Evolutionary conservation across 2,329 filamentous ascomycete species (phyloP).

Genomic region (Gaeumannomyces sp.): DNA sequence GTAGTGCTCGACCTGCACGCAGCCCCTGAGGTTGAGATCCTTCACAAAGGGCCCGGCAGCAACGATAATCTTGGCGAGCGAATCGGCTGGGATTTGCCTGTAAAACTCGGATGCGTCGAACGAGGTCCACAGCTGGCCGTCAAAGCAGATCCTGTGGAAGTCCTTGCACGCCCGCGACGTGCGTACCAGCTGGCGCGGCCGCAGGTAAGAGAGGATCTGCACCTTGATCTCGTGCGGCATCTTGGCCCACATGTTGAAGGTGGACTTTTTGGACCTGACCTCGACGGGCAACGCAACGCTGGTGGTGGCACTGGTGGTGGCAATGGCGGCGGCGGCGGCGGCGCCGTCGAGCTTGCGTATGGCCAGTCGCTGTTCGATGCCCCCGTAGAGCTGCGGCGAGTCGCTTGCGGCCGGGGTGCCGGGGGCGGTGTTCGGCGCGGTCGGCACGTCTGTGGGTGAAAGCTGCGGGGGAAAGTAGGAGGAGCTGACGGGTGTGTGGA

Average conservation of each 20-base stretch:
- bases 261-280: constrained; percentile 40
- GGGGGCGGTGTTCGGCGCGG: constrained; percentile 32
- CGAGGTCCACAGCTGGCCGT: constrained; percentile 86
- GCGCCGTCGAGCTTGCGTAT: constrained; percentile 50
- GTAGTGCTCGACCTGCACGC: constrained; percentile 78
- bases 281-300: constrained; percentile 53
- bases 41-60: constrained; percentile 84
- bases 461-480: constrained; percentile 21
- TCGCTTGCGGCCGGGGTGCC: constrained; percentile 34
- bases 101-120: constrained; percentile 87
- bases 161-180: constrained; percentile 69
- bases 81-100: constrained; percentile 74
- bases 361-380: constrained; percentile 41
- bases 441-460: constrained; percentile 25
- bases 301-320: constrained; percentile 37
- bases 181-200: constrained; percentile 74
- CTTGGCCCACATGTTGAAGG: constrained; percentile 67
- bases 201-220: constrained; percentile 68
- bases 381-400: constrained; percentile 28
- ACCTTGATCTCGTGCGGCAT: constrained; percentile 81
- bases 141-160: constrained; percentile 81
- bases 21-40: constrained; percentile 84
- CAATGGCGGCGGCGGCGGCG: constrained; percentile 27
- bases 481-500: not conserved
- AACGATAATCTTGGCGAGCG: constrained; percentile 77